Conservation (phyloP, 179 eudicot genomes). For the Heliamphora pulchella region DNA sequence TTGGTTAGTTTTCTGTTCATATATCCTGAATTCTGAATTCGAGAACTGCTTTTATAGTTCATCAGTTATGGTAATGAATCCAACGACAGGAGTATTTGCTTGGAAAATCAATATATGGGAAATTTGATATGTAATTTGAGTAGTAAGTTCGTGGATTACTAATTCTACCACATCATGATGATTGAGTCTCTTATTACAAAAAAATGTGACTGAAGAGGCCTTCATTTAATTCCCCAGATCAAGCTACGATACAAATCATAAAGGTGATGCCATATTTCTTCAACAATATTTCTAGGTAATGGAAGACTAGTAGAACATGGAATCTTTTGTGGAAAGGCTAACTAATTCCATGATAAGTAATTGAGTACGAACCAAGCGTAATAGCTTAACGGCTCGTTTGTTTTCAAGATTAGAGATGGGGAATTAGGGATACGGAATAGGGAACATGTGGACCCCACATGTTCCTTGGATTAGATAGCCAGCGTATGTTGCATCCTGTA, state of each 20-base stretch:
- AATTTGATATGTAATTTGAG: not conserved
- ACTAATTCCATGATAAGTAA: too few species aligned
- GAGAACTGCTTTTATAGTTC: not conserved
- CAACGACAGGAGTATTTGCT: not conserved
- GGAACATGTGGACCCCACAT: too few species aligned
- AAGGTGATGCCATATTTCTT: not conserved
- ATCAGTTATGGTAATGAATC: not conserved
- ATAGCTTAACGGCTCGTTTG: too few species aligned
- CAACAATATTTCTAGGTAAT: not conserved
- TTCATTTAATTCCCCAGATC: not conserved
- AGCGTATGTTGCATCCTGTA: too few species aligned
- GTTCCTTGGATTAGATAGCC: too few species aligned
- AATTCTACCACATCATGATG: not conserved
- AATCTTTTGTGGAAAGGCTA: not conserved
- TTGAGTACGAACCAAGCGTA: too few species aligned
- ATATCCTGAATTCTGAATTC: not conserved
- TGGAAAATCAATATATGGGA: not conserved
- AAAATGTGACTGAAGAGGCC: not conserved
- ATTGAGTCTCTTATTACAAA: not conserved
- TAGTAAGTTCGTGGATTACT: not conserved
- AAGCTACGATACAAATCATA: constrained; percentile 2
- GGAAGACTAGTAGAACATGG: not conserved
- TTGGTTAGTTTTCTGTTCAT: not conserved
- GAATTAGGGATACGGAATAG: too few species aligned
- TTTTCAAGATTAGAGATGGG: too few species aligned